These are phyloP conservation scores for Xylogone sp. DNA, from an alignment of 2,329 filamentous ascomycete species.

Conservation along the genomic window DNA sequence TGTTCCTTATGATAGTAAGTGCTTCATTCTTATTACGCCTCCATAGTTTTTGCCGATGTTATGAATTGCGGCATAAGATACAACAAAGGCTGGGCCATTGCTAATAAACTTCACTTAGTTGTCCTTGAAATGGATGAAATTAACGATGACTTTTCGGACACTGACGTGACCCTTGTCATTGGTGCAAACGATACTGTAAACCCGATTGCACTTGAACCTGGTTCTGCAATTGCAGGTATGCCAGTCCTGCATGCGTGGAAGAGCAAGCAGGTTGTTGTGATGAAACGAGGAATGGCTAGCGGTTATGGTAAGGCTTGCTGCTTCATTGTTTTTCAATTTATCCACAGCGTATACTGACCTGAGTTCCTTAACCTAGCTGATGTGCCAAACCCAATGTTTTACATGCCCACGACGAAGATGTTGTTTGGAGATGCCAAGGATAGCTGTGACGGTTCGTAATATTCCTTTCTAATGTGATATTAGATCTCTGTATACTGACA, in stretches of 20 bases:
- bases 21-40: neutral
- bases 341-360: neutral
- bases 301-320: conserved; percentile 65
- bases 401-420: conserved; percentile 87
- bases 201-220: conserved; percentile 79
- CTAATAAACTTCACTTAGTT: conserved; percentile 34
- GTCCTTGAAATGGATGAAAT: conserved; percentile 96
- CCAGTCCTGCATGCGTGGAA: conserved; percentile 91
- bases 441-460: conserved; percentile 65
- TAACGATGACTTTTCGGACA: conserved; percentile 85
- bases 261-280: conserved; percentile 87
- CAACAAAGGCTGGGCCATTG: too few species aligned
- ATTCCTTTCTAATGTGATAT: neutral
- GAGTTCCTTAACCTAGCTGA: conserved; percentile 53
- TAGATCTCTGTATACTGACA: neutral
- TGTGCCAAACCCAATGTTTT: conserved; percentile 92
- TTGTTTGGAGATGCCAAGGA: conserved; percentile 86
- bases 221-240: conserved; percentile 86
- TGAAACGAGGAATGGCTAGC: conserved; percentile 88
- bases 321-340: neutral
- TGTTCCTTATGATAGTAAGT: conserved; percentile 75
- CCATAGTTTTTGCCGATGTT: neutral
- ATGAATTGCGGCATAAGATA: too few species aligned
- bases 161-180: conserved; percentile 83
- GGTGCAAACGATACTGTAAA: conserved; percentile 93